Conservation (phyloP, 306 rosid species). For the Geum urbanum region DNA sequence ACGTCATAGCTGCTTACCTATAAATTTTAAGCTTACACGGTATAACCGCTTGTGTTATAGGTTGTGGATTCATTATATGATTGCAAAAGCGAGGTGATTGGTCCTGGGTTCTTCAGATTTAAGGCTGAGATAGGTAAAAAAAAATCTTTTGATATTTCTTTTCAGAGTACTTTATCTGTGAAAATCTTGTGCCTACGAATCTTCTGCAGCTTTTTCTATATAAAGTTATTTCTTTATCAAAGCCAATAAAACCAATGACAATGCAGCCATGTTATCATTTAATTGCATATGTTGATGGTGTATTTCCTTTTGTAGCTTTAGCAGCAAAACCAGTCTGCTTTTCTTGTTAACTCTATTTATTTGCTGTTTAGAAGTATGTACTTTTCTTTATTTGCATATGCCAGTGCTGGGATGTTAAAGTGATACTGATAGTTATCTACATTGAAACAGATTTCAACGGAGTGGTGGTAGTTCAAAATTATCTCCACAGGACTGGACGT, state of each 20-base stretch:
- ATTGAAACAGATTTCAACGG: conserved; percentile 91
- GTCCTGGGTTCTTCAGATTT: conserved; percentile 96
- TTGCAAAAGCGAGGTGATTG: conserved; percentile 99
- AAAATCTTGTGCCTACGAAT: neutral
- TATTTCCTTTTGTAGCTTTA: neutral
- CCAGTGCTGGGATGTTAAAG: neutral
- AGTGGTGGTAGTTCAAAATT: conserved; percentile 75
- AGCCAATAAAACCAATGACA: neutral
- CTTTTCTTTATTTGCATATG: neutral
- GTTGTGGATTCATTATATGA: conserved; percentile 93
- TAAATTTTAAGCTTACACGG: conserved; percentile 24
- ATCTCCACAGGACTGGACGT: conserved; percentile 73
- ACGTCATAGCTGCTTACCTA: neutral
- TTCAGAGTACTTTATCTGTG: conserved; percentile 14
- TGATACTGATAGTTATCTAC: conserved; percentile 19
- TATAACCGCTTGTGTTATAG: conserved; percentile 34
- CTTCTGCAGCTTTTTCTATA: neutral
- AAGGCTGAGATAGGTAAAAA: conserved; percentile 91
- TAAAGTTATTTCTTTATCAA: neutral
- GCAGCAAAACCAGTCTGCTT: neutral
- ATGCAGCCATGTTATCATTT: neutral
- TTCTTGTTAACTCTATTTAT: too few relatives aligned
- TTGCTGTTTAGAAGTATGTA: neutral
- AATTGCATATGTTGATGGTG: neutral
- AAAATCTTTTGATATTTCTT: conserved; percentile 13